Conservation (phyloP, 2,329 filamentous ascomycete genomes). For the Pyricularia pennisetigena region DNA sequence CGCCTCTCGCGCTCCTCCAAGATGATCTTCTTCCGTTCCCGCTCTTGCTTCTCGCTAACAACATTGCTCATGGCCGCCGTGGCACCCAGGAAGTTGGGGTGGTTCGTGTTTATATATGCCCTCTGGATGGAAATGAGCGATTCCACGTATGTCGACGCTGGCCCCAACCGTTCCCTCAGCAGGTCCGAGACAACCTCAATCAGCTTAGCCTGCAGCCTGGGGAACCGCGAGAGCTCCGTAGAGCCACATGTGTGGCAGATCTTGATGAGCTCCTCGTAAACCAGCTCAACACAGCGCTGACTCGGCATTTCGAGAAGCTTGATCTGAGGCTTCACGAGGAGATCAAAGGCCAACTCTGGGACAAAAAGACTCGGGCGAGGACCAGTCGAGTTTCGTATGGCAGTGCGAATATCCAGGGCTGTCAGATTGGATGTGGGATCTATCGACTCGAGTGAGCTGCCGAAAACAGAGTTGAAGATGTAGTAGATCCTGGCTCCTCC, state of each 20-base stretch:
- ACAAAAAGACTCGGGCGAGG: constrained; percentile 94
- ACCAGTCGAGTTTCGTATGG: constrained; percentile 95
- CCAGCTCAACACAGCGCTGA: constrained; percentile 92
- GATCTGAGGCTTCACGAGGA: constrained; percentile 96
- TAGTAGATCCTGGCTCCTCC: constrained; percentile 95
- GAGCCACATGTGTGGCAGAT: constrained; percentile 98
- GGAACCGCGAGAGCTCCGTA: constrained; percentile 84
- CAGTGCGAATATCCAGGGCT: constrained; percentile 88
- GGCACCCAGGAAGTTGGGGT: constrained; percentile 95
- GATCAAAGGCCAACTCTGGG: constrained; percentile 92
- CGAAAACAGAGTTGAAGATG: constrained; percentile 98
- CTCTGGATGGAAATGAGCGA: constrained; percentile 95
- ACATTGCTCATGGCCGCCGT: constrained; percentile 97
- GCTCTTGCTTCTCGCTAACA: constrained; percentile 88
- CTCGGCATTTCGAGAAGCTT: constrained; percentile 91
- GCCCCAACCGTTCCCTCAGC: constrained; percentile 81
- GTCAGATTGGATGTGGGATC: constrained; percentile 94
- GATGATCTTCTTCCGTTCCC: constrained; percentile 70
- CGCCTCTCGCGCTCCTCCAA: constrained; percentile 81
- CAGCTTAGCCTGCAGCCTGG: constrained; percentile 86
- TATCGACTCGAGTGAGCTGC: constrained; percentile 90
- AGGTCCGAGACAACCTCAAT: constrained; percentile 98
- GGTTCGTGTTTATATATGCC: constrained; percentile 98
- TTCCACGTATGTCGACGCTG: constrained; percentile 84
- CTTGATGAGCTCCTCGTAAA: constrained; percentile 98